phyloP scores from a whole-genome alignment of 768 basidiomycete genomes.

The Termitomyces heimii region DNA sequence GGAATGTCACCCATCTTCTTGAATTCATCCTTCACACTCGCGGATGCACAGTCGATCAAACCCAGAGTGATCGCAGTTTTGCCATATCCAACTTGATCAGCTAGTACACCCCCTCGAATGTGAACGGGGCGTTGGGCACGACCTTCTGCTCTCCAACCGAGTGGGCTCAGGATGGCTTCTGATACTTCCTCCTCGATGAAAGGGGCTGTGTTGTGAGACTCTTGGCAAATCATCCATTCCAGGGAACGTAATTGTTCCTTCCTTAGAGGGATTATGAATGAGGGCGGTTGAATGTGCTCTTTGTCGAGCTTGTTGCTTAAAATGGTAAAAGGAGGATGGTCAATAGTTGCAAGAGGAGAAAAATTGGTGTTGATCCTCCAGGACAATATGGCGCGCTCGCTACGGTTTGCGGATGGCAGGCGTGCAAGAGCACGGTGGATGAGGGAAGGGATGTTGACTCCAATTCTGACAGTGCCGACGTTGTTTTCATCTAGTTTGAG shows the following conservation, averaged over 20 bases:
- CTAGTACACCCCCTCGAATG: slow-evolving; percentile 86
- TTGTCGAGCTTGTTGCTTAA: slow-evolving; percentile 71
- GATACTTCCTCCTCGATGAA: slow-evolving; percentile 95
- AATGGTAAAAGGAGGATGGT: slow-evolving; percentile 61
- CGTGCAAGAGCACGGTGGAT: slow-evolving; percentile 82
- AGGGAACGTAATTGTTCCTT: slow-evolving; percentile 87
- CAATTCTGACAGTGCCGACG: slow-evolving; percentile 71
- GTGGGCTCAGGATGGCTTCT: slow-evolving; percentile 77
- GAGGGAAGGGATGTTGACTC: slow-evolving; percentile 82
- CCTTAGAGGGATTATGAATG: slow-evolving; percentile 70
- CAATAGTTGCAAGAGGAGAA: slow-evolving; percentile 52
- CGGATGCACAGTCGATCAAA: slow-evolving; percentile 69
- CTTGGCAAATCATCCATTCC: slow-evolving; percentile 88
- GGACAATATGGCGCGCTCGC: slow-evolving; percentile 46
- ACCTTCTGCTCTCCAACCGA: slow-evolving; percentile 95
- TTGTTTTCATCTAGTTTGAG: slow-evolving; percentile 59
- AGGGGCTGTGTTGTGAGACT: slow-evolving; percentile 53
- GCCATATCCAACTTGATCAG: slow-evolving; percentile 95
- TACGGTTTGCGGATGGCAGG: slow-evolving; percentile 54
- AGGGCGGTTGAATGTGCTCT: slow-evolving; percentile 70
- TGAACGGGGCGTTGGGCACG: slow-evolving; percentile 72
- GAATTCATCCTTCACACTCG: slow-evolving; percentile 54
- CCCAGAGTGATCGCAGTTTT: slow-evolving; percentile 95
- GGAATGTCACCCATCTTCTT: slow-evolving; percentile 36
- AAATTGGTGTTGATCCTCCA: slow-evolving; percentile 86